Evolutionary conservation across 2,329 filamentous ascomycete species (phyloP).

Genomic region (Colletotrichum sp.): DNA sequence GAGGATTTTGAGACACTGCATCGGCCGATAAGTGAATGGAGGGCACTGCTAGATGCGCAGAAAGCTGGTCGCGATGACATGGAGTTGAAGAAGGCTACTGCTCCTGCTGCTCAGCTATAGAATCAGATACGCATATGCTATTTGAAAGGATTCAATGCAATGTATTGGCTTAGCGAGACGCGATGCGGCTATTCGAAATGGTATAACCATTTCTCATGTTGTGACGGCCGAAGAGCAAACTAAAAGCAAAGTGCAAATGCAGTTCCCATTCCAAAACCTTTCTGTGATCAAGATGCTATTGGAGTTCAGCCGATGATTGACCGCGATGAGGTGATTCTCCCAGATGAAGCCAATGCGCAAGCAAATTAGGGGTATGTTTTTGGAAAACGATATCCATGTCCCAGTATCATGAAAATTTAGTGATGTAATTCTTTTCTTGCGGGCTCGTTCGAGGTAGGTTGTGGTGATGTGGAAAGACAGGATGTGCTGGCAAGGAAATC

Average conservation of each 20-base stretch:
- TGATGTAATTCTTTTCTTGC: too few relatives aligned
- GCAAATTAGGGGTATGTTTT: too few relatives aligned
- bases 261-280: rapidly evolving
- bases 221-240: rapidly evolving
- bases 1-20: neutral
- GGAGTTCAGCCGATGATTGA: too few relatives aligned
- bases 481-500: too few relatives aligned
- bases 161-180: too few relatives aligned
- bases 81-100: neutral
- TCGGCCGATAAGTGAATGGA: neutral
- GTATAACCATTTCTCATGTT: rapidly evolving
- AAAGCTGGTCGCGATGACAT: rapidly evolving
- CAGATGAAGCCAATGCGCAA: too few relatives aligned
- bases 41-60: neutral
- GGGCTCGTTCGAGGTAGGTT: too few relatives aligned
- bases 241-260: neutral
- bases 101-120: neutral
- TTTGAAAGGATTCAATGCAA: rapidly evolving
- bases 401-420: too few relatives aligned
- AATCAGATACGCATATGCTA: neutral
- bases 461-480: too few relatives aligned
- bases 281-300: too few relatives aligned
- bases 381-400: too few relatives aligned
- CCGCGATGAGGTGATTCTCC: too few relatives aligned
- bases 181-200: neutral